Base-by-base conservation (phyloP, 2,329 filamentous ascomycete species). In the Drechslerella dactyloides region DNA sequence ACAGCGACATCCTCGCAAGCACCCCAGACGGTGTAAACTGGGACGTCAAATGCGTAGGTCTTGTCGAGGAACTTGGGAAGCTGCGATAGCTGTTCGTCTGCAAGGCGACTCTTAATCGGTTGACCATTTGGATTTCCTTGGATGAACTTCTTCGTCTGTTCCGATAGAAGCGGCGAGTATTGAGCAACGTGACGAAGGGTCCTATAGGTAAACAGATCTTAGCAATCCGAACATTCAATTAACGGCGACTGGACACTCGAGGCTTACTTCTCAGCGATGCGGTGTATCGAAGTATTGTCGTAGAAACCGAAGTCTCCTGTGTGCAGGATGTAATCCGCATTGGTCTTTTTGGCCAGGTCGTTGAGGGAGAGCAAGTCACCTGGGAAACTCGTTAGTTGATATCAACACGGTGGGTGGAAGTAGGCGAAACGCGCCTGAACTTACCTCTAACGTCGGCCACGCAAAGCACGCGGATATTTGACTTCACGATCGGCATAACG, bases 251-350 rank as follows among this genome's bases (percentile, higher is more conserved):
- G 11, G 70, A 76, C 69, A 77, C 74, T 62, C 65, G 68, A 21
- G 55, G 82, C 88, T 83, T 82, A 96, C 91, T 99, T 99, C 81
- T 99, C 94, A 44, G 94, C 94, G 82, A 99, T 97, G 78, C 94
- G 89, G 78, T 97, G 93, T 76, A 99, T 84, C 37, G 94, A 99
- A 61, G 89, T 91, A 77, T 96, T 90, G 81, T 99, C 94, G 83
- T 99, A 99, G 83, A 99, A 99, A 74, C 94, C 94, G 80, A 99
- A 99, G 81, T 99, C 94, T 80, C 94, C 94, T 19, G 94, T 99
- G 82, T 99, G 94, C 78, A 99, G 92, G 81, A 99, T 96, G 82
- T 97, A 92, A 82, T 97, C 92, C 77, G 94, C 94, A 79, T 90
- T 90, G 74, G 94, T 93, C 79, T 94, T 90, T 81, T 91, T 96